Conservation (phyloP, 2,329 filamentous ascomycete genomes). For the Xylaria sp. region DNA sequence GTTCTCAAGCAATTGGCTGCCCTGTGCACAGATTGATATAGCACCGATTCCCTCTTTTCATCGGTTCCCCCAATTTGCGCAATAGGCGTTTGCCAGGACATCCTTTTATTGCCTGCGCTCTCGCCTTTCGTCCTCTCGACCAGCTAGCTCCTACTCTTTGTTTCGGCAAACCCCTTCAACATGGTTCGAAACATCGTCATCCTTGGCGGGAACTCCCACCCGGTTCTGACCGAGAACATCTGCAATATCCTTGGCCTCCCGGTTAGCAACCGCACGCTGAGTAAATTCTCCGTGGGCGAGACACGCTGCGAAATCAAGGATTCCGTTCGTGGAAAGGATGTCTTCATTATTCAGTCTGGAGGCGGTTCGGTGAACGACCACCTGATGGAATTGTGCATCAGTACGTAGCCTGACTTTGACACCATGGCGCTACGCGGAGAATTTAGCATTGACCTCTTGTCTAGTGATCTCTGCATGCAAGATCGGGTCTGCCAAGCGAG, state of each 20-base stretch:
- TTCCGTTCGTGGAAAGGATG: conserved; percentile 96
- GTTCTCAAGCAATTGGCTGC: conserved; percentile 17
- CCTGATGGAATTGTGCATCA: conserved; percentile 95
- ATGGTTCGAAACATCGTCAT: conserved; percentile 98
- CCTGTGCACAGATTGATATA: not conserved
- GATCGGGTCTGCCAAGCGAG: conserved; percentile 85
- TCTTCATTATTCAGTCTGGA: conserved; percentile 96
- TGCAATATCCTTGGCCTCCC: conserved; percentile 88
- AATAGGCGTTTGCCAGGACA: not conserved
- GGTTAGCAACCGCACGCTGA: conserved; percentile 80
- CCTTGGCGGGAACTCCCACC: conserved; percentile 91
- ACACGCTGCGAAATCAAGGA: conserved; percentile 95
- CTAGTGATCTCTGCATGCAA: conserved; percentile 92
- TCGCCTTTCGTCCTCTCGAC: not conserved
- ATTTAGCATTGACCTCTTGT: conserved; percentile 25
- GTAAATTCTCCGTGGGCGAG: conserved; percentile 94
- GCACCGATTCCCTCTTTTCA: not conserved
- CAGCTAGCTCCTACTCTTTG: conserved; percentile 1
- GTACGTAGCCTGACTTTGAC: conserved; percentile 26
- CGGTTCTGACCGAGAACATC: conserved; percentile 82
- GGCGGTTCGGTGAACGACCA: conserved; percentile 94
- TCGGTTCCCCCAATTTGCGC: not conserved
- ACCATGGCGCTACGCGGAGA: not conserved
- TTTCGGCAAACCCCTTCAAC: conserved; percentile 30
- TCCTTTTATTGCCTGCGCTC: not conserved